Evolutionary conservation across 805 yeast genomes (phyloP).

Genomic region (Zygosaccharomyces rouxii): DNA sequence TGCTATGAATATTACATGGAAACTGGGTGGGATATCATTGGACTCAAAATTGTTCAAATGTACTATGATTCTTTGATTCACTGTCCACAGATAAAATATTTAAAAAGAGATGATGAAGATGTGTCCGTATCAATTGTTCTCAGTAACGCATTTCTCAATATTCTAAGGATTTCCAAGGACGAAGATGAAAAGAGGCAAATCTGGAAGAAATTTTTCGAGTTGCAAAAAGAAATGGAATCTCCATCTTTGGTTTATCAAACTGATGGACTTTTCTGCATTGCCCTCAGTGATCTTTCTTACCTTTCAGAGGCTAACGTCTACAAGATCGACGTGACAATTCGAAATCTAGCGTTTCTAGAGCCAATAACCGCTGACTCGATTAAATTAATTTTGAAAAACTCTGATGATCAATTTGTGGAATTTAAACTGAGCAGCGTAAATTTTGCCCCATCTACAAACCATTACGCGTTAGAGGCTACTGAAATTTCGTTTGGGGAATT

Average conservation of each 20-base stretch:
- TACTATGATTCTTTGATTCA: slow-evolving; percentile 62
- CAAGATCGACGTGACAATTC: slow-evolving; percentile 18
- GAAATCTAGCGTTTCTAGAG: slow-evolving; percentile 18
- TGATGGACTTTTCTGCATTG: slow-evolving; percentile 22
- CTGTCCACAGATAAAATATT: slow-evolving; percentile 18
- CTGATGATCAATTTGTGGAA: slow-evolving; percentile 13
- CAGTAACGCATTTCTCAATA: slow-evolving; percentile 31
- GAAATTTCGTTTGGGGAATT: slow-evolving; percentile 26
- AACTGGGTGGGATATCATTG: slow-evolving; percentile 73
- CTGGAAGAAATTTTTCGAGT: slow-evolving; percentile 29
- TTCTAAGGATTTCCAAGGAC: slow-evolving; percentile 22
- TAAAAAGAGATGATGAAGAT: slow-evolving; percentile 26
- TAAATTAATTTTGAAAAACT: slow-evolving; percentile 19
- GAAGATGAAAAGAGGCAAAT: slow-evolving; percentile 17
- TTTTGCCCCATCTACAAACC: slow-evolving; percentile 10
- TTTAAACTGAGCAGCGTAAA: slow-evolving; percentile 13
- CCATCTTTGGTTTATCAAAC: slow-evolving; percentile 24
- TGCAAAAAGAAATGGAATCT: slow-evolving; percentile 13
- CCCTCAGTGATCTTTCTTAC: slow-evolving; percentile 6
- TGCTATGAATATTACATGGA: slow-evolving; percentile 64
- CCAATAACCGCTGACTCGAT: slow-evolving; percentile 19
- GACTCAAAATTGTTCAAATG: slow-evolving; percentile 58
- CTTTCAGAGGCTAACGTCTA: slow-evolving; percentile 20
- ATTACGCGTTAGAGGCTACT: slow-evolving; percentile 15
- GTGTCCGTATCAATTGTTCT: slow-evolving; percentile 27